Base-by-base conservation (phyloP, 2,329 filamentous ascomycete species). In the Aspergillus sp. region DNA sequence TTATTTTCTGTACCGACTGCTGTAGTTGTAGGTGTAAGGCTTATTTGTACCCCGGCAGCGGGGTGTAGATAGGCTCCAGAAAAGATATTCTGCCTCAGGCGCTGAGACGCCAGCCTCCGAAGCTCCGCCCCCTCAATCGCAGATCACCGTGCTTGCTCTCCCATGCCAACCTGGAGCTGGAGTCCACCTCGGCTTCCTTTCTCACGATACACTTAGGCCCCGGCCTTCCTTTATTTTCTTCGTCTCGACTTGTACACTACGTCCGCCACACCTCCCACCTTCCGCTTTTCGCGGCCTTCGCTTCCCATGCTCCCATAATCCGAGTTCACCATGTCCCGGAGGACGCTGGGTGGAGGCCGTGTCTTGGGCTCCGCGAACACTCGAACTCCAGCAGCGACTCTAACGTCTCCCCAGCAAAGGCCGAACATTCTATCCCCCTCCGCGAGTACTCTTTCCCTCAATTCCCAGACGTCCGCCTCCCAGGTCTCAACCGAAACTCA, bases 331-430 rank as follows among this genome's bases (percentile, higher is more conserved):
- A 96, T 96, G 91, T 89, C 91, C 68, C 84, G 84, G 75, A 87
- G 90, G 80, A 93, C 89, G 81, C 84, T 97, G 74, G 93, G 93
- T 76, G 93, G 93, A 77, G 93, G 93, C 74, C 87, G 93, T 79
- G 88, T 97, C 71, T 81, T 97, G 68, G 93, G 93, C 69, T 96
- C 84, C 78, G 91, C 91, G 68, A 91, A 89, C 76, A 87, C 89
- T 68, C 85, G 96, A 68, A 89, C 88, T 66, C 89, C 91, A 68
- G 79, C 83, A 62, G 71, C 76, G 58, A 74, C 78, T 63, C 74
- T 77, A 55, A 69, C 74, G 53, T 68, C 73, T 63, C 73, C 76
- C 66, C 72, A 74, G 55, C 68, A 70, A 60, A 74, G 75, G 55
- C 72, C 73, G 58, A 71, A 71, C 60, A 68, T 84, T 60, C 76